Evolutionary conservation across 306 rosid species (phyloP), one percentile per base, ranked within the genome.

Genomic region (Cicer yamashitae): DNA sequence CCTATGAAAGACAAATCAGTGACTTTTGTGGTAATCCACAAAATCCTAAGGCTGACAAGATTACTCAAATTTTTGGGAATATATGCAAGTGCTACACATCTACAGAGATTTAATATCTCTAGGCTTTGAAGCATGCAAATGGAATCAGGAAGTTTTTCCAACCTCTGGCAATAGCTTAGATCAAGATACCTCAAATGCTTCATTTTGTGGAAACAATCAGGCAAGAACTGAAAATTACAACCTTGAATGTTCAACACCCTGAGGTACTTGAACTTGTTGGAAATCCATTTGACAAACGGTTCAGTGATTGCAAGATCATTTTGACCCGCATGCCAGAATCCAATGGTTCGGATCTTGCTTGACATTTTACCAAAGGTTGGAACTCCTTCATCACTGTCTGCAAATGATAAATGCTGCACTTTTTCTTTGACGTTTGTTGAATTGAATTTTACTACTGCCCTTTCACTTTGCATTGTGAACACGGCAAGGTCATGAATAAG

Each of bases 101-200:
- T 53, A 14, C 58, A 44, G 13, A 77, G 75, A 57, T 77, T 67
- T 56, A 77, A 46, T 34, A 67, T 48, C 47, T 77, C 75, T 12
- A 67, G 47, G 50, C 54, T 77, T 50, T 77, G 75, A 43, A 77
- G 81, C 51, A 15, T 57, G 75, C 81, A 77, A 67, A 77, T 77
- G 51, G 75, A 77, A 67, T 77, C 61, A 5, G 81, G 81, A 8
- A 77, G 81, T 57, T 56, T 77, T 67, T 77, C 61, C 69, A 77
- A 43, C 75, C 52, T 56, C 13, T 57, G 69, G 69, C 81, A 67
- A 57, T 77, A 77, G 51, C 81, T 77, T 57, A 77, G 69, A 67
- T 77, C 64, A 67, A 77, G 67, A 65, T 53, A 76, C 53, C 80
- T 76, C 80, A 76, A 66, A 66, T 76, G 80, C 39, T 76, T 76